These are phyloP conservation scores for Onygenales sp. DNA, from an alignment of 2,329 filamentous ascomycete genomes.

Conservation along the genomic window DNA sequence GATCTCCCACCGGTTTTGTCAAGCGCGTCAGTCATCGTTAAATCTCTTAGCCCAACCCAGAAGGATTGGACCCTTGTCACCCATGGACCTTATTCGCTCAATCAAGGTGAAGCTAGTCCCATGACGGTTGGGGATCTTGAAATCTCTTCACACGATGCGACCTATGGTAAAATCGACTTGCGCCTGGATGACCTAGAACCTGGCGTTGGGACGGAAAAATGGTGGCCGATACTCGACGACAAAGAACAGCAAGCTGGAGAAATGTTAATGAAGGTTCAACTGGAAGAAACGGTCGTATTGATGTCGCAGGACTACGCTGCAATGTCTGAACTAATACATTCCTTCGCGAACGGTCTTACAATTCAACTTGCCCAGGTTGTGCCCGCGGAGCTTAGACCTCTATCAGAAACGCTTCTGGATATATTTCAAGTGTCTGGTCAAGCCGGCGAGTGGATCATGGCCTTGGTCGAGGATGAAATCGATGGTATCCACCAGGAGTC, in stretches of 20 bases:
- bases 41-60: constrained; percentile 37
- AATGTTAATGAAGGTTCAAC: constrained; percentile 70
- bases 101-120: constrained; percentile 30
- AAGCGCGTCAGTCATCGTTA: constrained; percentile 36
- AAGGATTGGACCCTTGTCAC: constrained; percentile 42
- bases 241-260: constrained; percentile 69
- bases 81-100: constrained; percentile 33
- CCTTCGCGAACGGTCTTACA: constrained; percentile 74
- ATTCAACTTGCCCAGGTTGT: constrained; percentile 73
- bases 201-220: constrained; percentile 72
- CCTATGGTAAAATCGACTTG: constrained; percentile 60
- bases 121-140: constrained; percentile 34
- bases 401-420: constrained; percentile 81
- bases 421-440: constrained; percentile 89
- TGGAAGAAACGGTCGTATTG: constrained; percentile 84
- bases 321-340: constrained; percentile 73
- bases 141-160: constrained; percentile 37
- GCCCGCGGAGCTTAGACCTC: constrained; percentile 63
- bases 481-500: constrained; percentile 81
- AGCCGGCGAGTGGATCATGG: constrained; percentile 81
- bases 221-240: constrained; percentile 74
- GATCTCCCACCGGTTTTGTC: constrained; percentile 40
- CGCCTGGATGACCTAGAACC: constrained; percentile 68
- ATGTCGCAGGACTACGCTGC: constrained; percentile 76
- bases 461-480: constrained; percentile 91